Base-by-base conservation (phyloP, 23 red algal species). In the Gracilaria domingensis region DNA sequence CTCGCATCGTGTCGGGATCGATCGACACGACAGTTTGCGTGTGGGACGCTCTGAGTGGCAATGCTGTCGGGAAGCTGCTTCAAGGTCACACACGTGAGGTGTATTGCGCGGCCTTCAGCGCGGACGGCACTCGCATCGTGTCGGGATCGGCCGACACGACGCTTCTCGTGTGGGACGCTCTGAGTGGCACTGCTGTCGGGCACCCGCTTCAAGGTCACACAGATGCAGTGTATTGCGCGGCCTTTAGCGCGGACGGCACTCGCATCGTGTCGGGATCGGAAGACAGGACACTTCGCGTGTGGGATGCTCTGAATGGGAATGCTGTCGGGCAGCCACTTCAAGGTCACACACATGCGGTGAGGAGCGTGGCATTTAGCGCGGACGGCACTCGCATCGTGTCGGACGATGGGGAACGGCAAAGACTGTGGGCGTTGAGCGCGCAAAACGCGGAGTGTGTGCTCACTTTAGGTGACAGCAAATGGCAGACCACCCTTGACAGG, bases 61-160 rank as follows among this genome's bases (percentile, higher is more conserved):
- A 25, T 38, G 29, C n/a, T 16, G 42, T 39, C 32, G 72, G 72
- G 72, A 12, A 34, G 72, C 29, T 28, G 26, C 26, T 38, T 14
- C 23, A 25, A 25, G 72, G 72, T 24, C 29, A 78, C 37, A 40
- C n/a, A 11, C 11, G 20, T 35, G 8, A 35, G 26, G 26, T 78
- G 72, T 16, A 45, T 8, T 38, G 72, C 37, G 72, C 38, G 12
- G 72, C 28, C 8, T 16, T 78, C 32, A 40, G n/a, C 32, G 72
- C 32, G 20, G 72, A 78, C 23, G 72, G 72, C 32, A 34, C 32
- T 32, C 32, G 32, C 7, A 40, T 42, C 32, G 72, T 78, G 9
- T 78, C 72, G 26, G 72, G 72, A 45, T 78, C 72, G 29, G 72
- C 8, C 12, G 72, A 78, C 72, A 24, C 21, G 26, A 78, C 29